Conservation (phyloP, 2,329 filamentous ascomycete genomes). For the Neonectria hederae region DNA sequence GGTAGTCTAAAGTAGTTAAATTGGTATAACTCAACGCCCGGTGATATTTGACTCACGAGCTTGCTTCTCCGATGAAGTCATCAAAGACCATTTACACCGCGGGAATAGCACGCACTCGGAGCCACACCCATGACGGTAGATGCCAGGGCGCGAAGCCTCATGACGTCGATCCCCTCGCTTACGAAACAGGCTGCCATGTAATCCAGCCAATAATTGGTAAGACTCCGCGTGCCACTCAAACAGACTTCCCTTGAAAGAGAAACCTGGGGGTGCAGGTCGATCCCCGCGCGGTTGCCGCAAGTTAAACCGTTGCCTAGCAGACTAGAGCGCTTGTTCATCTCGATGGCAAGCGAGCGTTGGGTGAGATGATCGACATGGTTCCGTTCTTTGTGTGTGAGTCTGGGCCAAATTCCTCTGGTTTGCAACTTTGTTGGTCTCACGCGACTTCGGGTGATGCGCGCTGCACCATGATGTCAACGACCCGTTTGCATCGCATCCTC, state of each 20-base stretch:
- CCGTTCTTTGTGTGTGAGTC: background rate
- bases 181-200: background rate
- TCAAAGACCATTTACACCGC: background rate
- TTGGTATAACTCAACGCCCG: background rate
- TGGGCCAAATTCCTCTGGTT: background rate
- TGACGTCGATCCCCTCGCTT: background rate
- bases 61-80: constrained; percentile 17
- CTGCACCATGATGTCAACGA: constrained; percentile 22
- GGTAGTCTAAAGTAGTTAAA: background rate
- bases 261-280: background rate
- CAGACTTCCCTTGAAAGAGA: too few species aligned
- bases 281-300: background rate
- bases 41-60: background rate
- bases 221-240: background rate
- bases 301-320: background rate
- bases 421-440: background rate
- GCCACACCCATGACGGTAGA: background rate
- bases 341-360: constrained; percentile 1
- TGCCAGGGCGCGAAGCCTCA: background rate
- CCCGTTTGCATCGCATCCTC: background rate
- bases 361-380: background rate
- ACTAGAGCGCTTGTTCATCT: background rate
- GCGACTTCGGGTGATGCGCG: constrained; percentile 7
- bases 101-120: constrained; percentile 3
- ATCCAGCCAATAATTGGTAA: background rate